These are phyloP conservation scores for Sugiyamaella valdiviana DNA, from an alignment of 805 yeast species.

Conservation along the genomic window DNA sequence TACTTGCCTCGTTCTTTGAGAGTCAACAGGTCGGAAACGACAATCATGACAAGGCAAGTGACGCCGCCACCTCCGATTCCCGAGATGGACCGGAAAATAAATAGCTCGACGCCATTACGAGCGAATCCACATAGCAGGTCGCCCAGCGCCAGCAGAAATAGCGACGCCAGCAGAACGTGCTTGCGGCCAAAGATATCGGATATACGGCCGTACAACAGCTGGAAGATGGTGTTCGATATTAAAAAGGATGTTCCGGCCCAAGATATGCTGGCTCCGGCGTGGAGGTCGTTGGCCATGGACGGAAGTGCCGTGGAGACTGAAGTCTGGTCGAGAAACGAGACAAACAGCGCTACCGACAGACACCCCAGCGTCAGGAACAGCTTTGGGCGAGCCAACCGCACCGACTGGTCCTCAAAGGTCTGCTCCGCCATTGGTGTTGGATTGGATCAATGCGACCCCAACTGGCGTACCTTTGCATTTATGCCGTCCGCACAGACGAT, in stretches of 20 bases:
- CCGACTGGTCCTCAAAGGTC: slow-evolving; percentile 11
- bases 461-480: too few species aligned
- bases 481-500: too few species aligned
- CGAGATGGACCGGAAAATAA: slow-evolving; percentile 46
- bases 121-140: slow-evolving; percentile 50
- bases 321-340: slow-evolving; percentile 46
- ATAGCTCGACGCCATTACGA: slow-evolving; percentile 44
- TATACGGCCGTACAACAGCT: slow-evolving; percentile 47
- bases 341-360: slow-evolving; percentile 15
- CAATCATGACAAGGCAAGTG: slow-evolving; percentile 45
- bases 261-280: slow-evolving; percentile 44
- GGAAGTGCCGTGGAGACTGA: slow-evolving; percentile 46
- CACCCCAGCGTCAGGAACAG: slow-evolving; percentile 13
- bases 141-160: slow-evolving; percentile 37
- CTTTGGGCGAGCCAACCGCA: slow-evolving; percentile 9
- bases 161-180: slow-evolving; percentile 36
- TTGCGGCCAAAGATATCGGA: slow-evolving; percentile 54
- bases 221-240: slow-evolving; percentile 47
- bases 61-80: slow-evolving; percentile 54
- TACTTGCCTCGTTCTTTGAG: slow-evolving; percentile 48
- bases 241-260: slow-evolving; percentile 56
- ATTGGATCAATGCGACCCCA: neutral
- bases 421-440: neutral
- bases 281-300: slow-evolving; percentile 41
- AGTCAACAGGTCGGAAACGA: slow-evolving; percentile 48